Base-by-base conservation (phyloP, 768 basidiomycete genomes). In the Leccinum incarnatum region DNA sequence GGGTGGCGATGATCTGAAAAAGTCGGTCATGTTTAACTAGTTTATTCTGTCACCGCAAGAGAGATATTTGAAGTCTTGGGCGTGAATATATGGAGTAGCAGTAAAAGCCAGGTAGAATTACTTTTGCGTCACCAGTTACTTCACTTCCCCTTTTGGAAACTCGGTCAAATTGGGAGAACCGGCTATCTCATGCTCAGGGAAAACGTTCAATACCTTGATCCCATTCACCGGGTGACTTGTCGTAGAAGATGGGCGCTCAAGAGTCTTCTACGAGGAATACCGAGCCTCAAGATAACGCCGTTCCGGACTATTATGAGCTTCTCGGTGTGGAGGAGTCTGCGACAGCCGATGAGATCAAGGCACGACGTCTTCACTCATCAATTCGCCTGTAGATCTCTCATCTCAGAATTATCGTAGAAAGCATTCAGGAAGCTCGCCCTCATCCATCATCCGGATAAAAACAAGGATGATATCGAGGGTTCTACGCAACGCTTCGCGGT, bases 261-360 rank as follows among this genome's bases (percentile, higher is more conserved):
- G 87, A 86, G 75, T 91, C 89, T 1, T 78, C 81, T 46, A 74
- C 76, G 19, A 76, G 76, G 46, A 63, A 75, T 11, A 58, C 70
- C 23, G 65, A 62, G 34, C 60, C 62, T 3, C 62, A 67, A 1
- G 71, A 68, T 1, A 64, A 61, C 25, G 67, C 72, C 6, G 65
- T 72, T 8, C 72, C 79, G 17, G 88, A 95, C 69, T 96, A 95
- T 71, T 97, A 97, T 70, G 77, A 88, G 54, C 79, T 96, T 15
- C 78, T 97, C 4, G 85, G 86, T 46, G 82, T 97, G 1, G 84
- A 87, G 40, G 93, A 95, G 67, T 82, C 85, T 57, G 95, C 94
- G 2, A 88, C 88, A 1, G 73, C 81, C 19, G 93, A 95, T 46
- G 95, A 98, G 71, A 96, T 98, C 75, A 95, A 88, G 81, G 95